Evolutionary conservation across 768 basidiomycete species (phyloP).

Genomic region (Boletus subcaerulescens): DNA sequence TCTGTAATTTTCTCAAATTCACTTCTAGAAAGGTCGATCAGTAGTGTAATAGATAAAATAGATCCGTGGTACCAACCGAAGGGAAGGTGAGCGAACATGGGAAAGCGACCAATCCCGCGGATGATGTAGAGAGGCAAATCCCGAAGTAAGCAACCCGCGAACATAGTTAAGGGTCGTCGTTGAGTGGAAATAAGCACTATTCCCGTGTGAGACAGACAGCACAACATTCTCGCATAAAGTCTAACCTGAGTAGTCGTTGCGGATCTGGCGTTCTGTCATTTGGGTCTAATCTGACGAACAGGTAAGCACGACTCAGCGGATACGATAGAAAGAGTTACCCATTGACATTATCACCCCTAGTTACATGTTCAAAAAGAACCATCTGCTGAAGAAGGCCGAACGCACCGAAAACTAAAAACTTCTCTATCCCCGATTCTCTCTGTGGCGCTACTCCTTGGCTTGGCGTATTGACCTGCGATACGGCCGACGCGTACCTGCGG

Average conservation of each 20-base stretch:
- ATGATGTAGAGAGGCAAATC: constrained; percentile 90
- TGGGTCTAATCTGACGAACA: constrained; percentile 46
- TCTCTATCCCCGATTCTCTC: constrained; percentile 76
- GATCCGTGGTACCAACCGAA: constrained; percentile 47
- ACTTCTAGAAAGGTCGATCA: constrained; percentile 39
- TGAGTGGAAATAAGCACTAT: constrained; percentile 94
- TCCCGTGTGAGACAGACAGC: constrained; percentile 4
- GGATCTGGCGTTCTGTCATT: constrained; percentile 88
- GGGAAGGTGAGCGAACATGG: constrained; percentile 82
- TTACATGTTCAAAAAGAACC: not conserved
- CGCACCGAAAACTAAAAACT: constrained; percentile 83
- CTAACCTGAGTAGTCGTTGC: constrained; percentile 73
- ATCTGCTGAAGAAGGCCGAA: not conserved
- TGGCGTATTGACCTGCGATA: constrained; percentile 96
- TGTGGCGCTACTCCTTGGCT: constrained; percentile 81
- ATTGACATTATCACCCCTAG: constrained; percentile 95
- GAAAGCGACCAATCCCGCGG: constrained; percentile 89
- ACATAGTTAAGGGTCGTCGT: constrained; percentile 91
- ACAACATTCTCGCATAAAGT: not conserved
- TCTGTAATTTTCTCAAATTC: constrained; percentile 87
- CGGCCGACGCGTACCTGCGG: constrained; percentile 75
- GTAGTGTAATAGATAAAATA: not conserved
- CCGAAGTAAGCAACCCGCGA: constrained; percentile 82
- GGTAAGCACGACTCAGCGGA: not conserved
- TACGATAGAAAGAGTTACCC: constrained; percentile 46